These are phyloP conservation scores for Rhodamnia rubescens DNA, from an alignment of 345 rosid species.

Conservation along the genomic window DNA sequence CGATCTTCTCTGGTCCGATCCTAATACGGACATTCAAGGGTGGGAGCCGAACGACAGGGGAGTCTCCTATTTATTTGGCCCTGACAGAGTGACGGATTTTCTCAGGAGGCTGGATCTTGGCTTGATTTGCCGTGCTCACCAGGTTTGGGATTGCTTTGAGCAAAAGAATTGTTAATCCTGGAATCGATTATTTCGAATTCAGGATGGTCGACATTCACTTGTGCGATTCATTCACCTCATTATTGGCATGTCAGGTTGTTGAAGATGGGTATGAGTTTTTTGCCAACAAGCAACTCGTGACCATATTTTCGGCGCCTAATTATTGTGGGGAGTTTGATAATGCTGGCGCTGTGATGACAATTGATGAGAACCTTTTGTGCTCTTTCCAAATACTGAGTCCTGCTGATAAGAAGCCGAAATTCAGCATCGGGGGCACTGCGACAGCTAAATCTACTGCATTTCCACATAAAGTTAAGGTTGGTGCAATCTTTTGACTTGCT, in stretches of 20 bases:
- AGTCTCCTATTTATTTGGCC: constrained; percentile 70
- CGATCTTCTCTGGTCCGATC: constrained; percentile 96
- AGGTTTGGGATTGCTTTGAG: constrained; percentile 30
- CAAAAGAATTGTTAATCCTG: not conserved
- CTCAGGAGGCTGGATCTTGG: constrained; percentile 62
- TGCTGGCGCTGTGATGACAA: constrained; percentile 89
- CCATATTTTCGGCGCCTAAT: constrained; percentile 83
- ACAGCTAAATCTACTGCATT: constrained; percentile 25
- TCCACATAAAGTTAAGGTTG: constrained; percentile 48
- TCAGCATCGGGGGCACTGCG: constrained; percentile 39
- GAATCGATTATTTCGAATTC: not conserved
- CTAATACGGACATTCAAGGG: constrained; percentile 42
- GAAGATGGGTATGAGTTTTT: constrained; percentile 91
- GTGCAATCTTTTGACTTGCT: not conserved
- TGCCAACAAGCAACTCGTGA: constrained; percentile 58
- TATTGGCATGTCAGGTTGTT: constrained; percentile 44
- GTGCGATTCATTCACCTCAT: not conserved
- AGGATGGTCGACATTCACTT: not conserved
- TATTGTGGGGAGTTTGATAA: constrained; percentile 84
- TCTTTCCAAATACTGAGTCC: constrained; percentile 81
- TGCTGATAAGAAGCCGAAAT: constrained; percentile 42
- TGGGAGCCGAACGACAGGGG: constrained; percentile 84
- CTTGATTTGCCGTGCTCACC: constrained; percentile 80
- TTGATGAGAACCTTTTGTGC: constrained; percentile 54
- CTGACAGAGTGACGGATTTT: constrained; percentile 49